Evolutionary conservation across 2,329 filamentous ascomycete species (phyloP).

Genomic region (Orbilia quercus): DNA sequence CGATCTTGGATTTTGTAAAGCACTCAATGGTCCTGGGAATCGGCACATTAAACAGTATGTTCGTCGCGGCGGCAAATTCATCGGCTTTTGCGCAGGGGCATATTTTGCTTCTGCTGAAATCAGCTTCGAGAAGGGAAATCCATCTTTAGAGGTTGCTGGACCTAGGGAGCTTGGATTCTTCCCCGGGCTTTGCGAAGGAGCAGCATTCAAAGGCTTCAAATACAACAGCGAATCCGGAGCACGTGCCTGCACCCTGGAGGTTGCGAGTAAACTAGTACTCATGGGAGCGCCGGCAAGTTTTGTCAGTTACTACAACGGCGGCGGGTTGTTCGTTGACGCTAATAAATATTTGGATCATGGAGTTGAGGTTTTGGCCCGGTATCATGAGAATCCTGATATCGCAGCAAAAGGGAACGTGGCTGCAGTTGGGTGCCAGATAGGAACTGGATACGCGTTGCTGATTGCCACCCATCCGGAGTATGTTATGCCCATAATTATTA

Average conservation of each 20-base stretch:
- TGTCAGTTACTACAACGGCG: conserved; percentile 89
- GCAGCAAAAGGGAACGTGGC: conserved; percentile 77
- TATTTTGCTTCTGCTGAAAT: conserved; percentile 86
- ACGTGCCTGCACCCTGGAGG: conserved; percentile 74
- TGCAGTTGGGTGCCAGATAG: conserved; percentile 83
- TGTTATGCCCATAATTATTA: conserved; percentile 62
- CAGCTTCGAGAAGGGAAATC: conserved; percentile 91
- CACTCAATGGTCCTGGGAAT: conserved; percentile 88
- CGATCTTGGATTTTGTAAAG: conserved; percentile 90
- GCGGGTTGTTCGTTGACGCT: conserved; percentile 89
- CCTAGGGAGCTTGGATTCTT: conserved; percentile 87
- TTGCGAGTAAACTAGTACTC: conserved; percentile 66
- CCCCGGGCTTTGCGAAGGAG: conserved; percentile 83
- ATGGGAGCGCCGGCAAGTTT: conserved; percentile 72
- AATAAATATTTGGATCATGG: conserved; percentile 71
- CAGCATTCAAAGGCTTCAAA: conserved; percentile 88
- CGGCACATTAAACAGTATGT: conserved; percentile 85
- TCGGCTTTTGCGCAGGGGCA: conserved; percentile 93
- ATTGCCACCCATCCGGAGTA: conserved; percentile 95
- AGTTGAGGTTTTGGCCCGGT: conserved; percentile 84
- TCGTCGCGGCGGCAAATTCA: conserved; percentile 82
- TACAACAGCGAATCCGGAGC: conserved; percentile 90
- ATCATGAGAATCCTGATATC: conserved; percentile 78
- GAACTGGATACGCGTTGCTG: conserved; percentile 80
- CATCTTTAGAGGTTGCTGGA: conserved; percentile 83